These are phyloP conservation scores for Picea sitchensis DNA, from an alignment of 75 land plant species.

Conservation along the genomic window DNA sequence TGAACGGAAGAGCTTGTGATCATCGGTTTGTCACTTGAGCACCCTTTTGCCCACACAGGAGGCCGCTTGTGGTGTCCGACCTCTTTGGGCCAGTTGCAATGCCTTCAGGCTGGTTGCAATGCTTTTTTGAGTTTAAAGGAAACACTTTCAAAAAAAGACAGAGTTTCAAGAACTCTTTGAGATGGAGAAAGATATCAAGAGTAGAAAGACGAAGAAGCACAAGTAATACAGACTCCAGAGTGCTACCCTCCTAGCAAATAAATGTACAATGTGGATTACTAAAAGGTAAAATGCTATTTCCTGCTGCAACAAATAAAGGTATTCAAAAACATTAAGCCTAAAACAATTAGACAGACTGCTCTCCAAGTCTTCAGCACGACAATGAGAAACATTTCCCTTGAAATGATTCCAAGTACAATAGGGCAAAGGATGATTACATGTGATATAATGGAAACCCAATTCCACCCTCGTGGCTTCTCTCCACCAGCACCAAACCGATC, in stretches of 20 bases:
- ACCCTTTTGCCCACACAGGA: no score
- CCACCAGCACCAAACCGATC: conserved; percentile 34
- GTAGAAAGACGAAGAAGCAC: background rate
- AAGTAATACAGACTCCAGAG: background rate
- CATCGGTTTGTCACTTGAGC: no score
- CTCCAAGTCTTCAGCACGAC: background rate
- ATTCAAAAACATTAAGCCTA: background rate
- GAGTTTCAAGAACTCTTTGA: background rate
- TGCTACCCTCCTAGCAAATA: background rate
- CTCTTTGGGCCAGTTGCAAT: no score
- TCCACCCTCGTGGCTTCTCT: conserved; percentile 46
- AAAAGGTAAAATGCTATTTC: background rate
- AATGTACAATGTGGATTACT: background rate
- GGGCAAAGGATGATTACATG: conserved; percentile 22
- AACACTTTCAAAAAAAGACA: no score
- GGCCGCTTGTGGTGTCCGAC: no score
- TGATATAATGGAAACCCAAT: conserved; percentile 45
- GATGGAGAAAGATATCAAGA: background rate
- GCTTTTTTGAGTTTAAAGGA: no score
- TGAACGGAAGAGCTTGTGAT: no score
- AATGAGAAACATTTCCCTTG: background rate
- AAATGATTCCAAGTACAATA: background rate
- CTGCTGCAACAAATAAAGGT: background rate
- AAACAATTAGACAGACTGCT: background rate
- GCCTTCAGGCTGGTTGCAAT: no score